Base-by-base conservation (phyloP, 164 flowering plant species). In the Cinnamomum chago region DNA sequence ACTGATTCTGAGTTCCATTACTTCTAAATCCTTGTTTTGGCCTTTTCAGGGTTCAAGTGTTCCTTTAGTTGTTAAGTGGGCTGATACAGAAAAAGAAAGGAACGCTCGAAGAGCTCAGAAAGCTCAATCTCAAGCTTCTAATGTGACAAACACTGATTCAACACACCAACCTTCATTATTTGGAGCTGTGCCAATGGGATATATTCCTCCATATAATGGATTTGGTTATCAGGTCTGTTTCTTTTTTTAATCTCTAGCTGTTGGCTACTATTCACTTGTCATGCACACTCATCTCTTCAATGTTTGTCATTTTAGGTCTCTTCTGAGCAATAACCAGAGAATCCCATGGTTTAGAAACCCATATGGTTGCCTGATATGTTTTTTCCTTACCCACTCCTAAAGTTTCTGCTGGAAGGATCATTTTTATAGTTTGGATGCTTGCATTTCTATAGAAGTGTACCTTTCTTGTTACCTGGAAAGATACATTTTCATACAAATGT, bases 1-100 rank as follows among this genome's bases (percentile, higher is more conserved):
- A 55, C 60, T 14, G 2, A 55, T 20, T 55, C 20, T 55, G 17
- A 15, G 17, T 55, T 55, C 60, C n/a, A 20, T 55, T 55, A 14
- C 60, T 55, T 55, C 60, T 23, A 35, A 47, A 70, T 68, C 13
- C n/a, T 23, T 68, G n/a, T 74, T n/a, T 65, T 58, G 70, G 47
- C 12, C 80, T 58, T 77, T 50, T 58, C 76, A 96, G 99, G 98
- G 97, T 75, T 92, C 98, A 78, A 86, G 85, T 81, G 90, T 92
- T 72, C 99, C 99, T 80, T 84, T 96, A 77, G 97, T 96, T 75
- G 97, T 96, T 84, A 96, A 94, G 83, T 94, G 99, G 99, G 99
- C 99, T 23, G 99, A 96, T 81, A 96, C 97, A 13, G 99, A 96
- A 80, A 96, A 91, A 79, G 99, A 96, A 86, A 88, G 98, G 73